phyloP scores from a whole-genome alignment of 2,329 filamentous ascomycete genomes.

The Colletotrichum tropicicola region DNA sequence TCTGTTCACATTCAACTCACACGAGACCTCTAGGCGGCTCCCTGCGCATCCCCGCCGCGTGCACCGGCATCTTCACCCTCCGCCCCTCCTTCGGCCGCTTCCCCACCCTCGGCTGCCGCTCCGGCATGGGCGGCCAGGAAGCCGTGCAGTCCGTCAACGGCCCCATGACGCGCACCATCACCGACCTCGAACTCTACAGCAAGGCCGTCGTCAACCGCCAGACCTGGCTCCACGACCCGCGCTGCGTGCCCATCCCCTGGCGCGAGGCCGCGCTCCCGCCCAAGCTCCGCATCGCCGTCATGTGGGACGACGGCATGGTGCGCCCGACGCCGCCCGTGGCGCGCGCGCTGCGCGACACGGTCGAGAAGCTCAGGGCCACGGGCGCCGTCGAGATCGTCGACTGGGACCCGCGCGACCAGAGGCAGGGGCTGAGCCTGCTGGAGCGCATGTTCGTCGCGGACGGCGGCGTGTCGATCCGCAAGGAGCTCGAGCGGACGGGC shows the following conservation, averaged over 20 bases:
- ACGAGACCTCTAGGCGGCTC: conserved; percentile 50
- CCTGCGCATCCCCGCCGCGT: conserved; percentile 62
- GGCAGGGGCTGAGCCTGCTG: conserved; percentile 46
- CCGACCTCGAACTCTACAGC: conserved; percentile 64
- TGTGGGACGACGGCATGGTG: conserved; percentile 73
- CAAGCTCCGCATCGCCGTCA: conserved; percentile 65
- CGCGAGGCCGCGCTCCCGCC: conserved; percentile 41
- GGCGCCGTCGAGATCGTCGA: conserved; percentile 64
- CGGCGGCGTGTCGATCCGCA: conserved; percentile 50
- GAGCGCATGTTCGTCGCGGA: conserved; percentile 58
- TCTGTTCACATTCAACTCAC: neutral
- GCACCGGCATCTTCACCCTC: conserved; percentile 65
- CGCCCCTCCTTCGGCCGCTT: conserved; percentile 68
- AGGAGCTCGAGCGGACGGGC: conserved; percentile 48
- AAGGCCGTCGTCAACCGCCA: conserved; percentile 57
- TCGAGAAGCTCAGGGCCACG: conserved; percentile 48
- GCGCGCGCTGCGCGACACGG: conserved; percentile 60
- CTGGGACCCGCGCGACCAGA: conserved; percentile 55
- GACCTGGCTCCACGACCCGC: conserved; percentile 67
- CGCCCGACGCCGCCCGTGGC: conserved; percentile 72
- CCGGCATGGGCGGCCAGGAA: conserved; percentile 72
- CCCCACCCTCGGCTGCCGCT: conserved; percentile 60
- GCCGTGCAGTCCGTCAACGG: conserved; percentile 71
- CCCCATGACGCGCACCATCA: conserved; percentile 65
- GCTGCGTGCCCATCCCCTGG: conserved; percentile 69